Evolutionary conservation across 768 basidiomycete species (phyloP).

Genomic region (Gyrodon lividus): DNA sequence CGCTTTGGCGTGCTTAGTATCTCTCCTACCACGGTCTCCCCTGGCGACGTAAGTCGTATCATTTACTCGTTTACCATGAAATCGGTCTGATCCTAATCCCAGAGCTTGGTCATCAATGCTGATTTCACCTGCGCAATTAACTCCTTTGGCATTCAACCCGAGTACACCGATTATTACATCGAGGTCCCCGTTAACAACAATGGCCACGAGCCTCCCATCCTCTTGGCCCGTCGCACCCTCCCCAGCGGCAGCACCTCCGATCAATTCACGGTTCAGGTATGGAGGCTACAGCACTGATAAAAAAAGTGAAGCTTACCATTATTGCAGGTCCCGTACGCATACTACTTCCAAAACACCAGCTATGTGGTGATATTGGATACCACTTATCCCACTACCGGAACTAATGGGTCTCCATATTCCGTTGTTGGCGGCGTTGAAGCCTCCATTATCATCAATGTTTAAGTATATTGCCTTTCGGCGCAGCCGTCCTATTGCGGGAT

Average conservation of each 20-base stretch:
- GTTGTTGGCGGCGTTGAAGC: slow-evolving; percentile 21
- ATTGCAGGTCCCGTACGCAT: slow-evolving; percentile 24
- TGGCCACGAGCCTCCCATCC: slow-evolving; percentile 30
- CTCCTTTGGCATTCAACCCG: slow-evolving; percentile 14
- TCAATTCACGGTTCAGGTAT: slow-evolving; percentile 20
- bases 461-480: neutral
- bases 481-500: neutral
- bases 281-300: neutral
- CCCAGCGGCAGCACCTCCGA: slow-evolving; percentile 5
- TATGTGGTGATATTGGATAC: slow-evolving; percentile 26
- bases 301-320: slow-evolving; percentile 2
- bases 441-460: slow-evolving; percentile 16
- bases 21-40: slow-evolving; percentile 20
- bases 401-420: slow-evolving; percentile 20
- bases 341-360: slow-evolving; percentile 18
- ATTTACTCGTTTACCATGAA: neutral
- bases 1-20: slow-evolving; percentile 18
- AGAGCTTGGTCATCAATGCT: slow-evolving; percentile 22
- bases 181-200: slow-evolving; percentile 33
- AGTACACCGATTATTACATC: slow-evolving; percentile 33
- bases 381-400: slow-evolving; percentile 22
- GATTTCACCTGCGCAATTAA: slow-evolving; percentile 29
- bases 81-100: slow-evolving; percentile 2
- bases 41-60: slow-evolving; percentile 22
- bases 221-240: slow-evolving; percentile 23